Conservation (phyloP, 345 rosid species). For the Pelargonium nanum region DNA sequence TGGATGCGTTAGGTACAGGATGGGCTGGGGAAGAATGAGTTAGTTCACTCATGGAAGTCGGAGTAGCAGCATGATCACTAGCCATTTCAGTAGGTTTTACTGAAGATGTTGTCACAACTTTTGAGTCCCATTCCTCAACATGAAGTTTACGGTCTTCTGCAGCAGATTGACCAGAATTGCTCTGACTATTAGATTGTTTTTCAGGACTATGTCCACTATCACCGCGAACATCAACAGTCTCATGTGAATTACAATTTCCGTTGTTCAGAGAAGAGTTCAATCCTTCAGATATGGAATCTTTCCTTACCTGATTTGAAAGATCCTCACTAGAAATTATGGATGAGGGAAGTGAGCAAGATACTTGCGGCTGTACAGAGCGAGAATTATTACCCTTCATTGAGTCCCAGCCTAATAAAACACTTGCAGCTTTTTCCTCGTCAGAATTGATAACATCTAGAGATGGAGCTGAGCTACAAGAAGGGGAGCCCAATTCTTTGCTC, state of each 20-base stretch:
- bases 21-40: constrained; percentile 26
- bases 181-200: constrained; percentile 31
- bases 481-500: constrained; percentile 26
- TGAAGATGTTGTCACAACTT: constrained; percentile 32
- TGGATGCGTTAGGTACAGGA: constrained; percentile 33
- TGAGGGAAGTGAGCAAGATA: constrained; percentile 23
- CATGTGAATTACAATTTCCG: constrained; percentile 15
- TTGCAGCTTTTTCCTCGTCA: constrained; percentile 22
- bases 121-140: constrained; percentile 42
- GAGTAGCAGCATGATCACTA: constrained; percentile 46
- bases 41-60: constrained; percentile 45
- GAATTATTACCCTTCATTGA: constrained; percentile 20
- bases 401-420: constrained; percentile 19
- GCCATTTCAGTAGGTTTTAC: constrained; percentile 35
- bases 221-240: constrained; percentile 13
- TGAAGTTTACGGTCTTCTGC: constrained; percentile 33
- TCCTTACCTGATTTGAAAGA: constrained; percentile 15
- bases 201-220: constrained; percentile 13
- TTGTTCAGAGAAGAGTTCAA: constrained; percentile 16
- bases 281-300: constrained; percentile 24
- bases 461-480: constrained; percentile 26
- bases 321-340: constrained; percentile 26
- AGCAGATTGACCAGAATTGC: constrained; percentile 29
- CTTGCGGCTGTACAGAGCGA: constrained; percentile 27
- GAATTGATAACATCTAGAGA: constrained; percentile 22